A percentile compares a stretch with the other conserved stretches of the same genome.
These are phyloP conservation scores for Candida pseudoviswanathii DNA, from an alignment of 1,139 yeast genomes.

Conservation along the genomic window DNA sequence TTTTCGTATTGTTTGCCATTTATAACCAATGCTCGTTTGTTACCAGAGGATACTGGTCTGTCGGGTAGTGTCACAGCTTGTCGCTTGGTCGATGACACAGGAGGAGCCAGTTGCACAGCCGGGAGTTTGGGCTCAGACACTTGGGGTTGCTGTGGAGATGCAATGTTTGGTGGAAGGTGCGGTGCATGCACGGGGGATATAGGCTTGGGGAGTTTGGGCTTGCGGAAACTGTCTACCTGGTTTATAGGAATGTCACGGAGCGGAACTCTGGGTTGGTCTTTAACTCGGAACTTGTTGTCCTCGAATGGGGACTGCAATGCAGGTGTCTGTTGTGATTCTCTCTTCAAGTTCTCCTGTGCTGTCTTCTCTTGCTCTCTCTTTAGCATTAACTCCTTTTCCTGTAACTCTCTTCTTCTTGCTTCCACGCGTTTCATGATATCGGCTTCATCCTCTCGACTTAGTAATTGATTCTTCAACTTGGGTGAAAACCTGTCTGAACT, in stretches of 20 bases:
- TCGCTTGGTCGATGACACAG: slow-evolving; percentile 4
- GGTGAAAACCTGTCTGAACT: slow-evolving; percentile 19
- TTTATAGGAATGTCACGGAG: slow-evolving; percentile 16
- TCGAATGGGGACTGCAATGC: slow-evolving; percentile 11
- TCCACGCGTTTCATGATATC: slow-evolving; percentile 32
- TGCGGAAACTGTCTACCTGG: slow-evolving; percentile 18
- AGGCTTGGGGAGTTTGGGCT: slow-evolving; percentile 19
- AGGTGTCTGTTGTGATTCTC: background rate
- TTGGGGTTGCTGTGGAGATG: slow-evolving; percentile 4
- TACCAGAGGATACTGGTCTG: slow-evolving; percentile 18
- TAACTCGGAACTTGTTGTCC: slow-evolving; percentile 16
- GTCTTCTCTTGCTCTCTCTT: slow-evolving; percentile 5
- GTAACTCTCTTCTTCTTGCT: slow-evolving; percentile 7
- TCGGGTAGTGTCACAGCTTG: slow-evolving; percentile 10
- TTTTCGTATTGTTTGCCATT: slow-evolving; percentile 72
- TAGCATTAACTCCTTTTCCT: slow-evolving; percentile 1
- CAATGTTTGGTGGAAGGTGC: slow-evolving; percentile 5
- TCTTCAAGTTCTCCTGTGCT: background rate
- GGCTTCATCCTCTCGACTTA: slow-evolving; percentile 23
- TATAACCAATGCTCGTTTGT: slow-evolving; percentile 33
- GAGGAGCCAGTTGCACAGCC: slow-evolving; percentile 7
- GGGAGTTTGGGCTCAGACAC: slow-evolving; percentile 2
- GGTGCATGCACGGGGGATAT: slow-evolving; percentile 5
- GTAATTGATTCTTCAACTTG: slow-evolving; percentile 7
- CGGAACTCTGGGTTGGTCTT: slow-evolving; percentile 19